Evolutionary conservation across 2,329 filamentous ascomycete species (phyloP), one percentile per base, ranked within the genome.

Genomic region (Parascedosporium putredinis): DNA sequence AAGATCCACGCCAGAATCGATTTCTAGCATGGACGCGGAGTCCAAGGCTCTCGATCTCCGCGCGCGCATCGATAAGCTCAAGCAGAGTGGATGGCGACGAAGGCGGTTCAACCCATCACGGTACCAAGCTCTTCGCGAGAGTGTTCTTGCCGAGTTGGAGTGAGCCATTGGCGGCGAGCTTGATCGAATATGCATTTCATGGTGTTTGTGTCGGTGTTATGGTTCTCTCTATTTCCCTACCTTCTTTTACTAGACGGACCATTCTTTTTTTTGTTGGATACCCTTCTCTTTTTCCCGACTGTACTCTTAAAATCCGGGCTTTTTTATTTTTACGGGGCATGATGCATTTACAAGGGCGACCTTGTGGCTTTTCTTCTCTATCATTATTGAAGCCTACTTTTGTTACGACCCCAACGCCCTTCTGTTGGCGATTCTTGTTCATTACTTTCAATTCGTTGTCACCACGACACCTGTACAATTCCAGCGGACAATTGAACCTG

Each of bases 31-130:
- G 22, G 63, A 58, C 38, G 67, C 68, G 23, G 67, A 69, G 49
- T 55, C 64, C 49, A 65, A 65, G 16, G 55, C 57, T 2, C 56
- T 67, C 16, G 73, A 76, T 29, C 62, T 77, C 2, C 65, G 68
- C 51, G 67, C 72, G 5, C 69, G 77, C 22, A 79, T 81, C 54
- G 74, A 77, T 61, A 67, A 72, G 8, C 62, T 81, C 9, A 70
- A 75, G 18, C 69, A 69, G n/a, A 67, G 57, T 46, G 76, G 76
- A 2, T 81, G 78, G 77, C 70, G 69, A 57, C 65, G 78, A 24
- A 71, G 71, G 55, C 70, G 77, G 20, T 81, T 81, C 55, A 72
- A 81, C 53, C 63, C 64, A 5, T 60, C 64, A 42, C 67, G 73
- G 33, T 81, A 81, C 57, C 72, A 77, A 58, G 67, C 68, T 18